Base-by-base conservation (phyloP, 2,329 filamentous ascomycete species). In the Gaeumannomyces sp. region DNA sequence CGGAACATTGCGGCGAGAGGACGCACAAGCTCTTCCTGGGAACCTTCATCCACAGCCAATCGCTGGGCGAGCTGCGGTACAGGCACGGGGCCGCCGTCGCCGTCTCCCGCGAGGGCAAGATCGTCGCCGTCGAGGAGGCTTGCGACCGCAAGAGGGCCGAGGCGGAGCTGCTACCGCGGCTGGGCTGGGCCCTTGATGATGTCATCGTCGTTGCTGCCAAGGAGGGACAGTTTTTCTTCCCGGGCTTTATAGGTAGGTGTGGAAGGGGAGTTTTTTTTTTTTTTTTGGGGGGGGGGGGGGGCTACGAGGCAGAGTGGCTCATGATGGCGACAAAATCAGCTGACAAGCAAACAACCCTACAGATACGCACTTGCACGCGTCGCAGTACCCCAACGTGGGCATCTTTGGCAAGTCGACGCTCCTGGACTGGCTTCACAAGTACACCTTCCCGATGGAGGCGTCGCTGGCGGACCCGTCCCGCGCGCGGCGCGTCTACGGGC, bases 361-460 rank as follows among this genome's bases (percentile, higher is more conserved):
- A 94, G 94, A 99, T 76, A 97, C 95, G 0, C 95, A 99, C 75
- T 90, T 97, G 65, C 95, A 99, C 75, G 95, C 95, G 11, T 86
- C 93, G 0, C 95, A 99, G 78, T 97, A 97, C 72, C 93, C 94
- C 65, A 99, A 99, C 73, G 86, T 87, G 1, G 95, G 95, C 66
- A 89, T 99, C 68, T 98, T 98, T 74, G 95, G 95, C 72, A 95
- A 93, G 69, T 89, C 91, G 0, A 97, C 94, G 0, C 87, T 99
- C 38, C 85, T 99, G 19, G 90, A 95, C 77, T 99, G 95, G 95
- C 82, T 99, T 6, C 85, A 93, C 71, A 95, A 83, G 22, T 98
- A 99, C 79, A 99, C 95, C 0, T 99, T 98, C 73, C 95, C 95
- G 0, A 85, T 97, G 68, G 95, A 99, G 77, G 82, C 89, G 1